Conservation (phyloP, 2,329 filamentous ascomycete genomes). For the Nemania sp. region DNA sequence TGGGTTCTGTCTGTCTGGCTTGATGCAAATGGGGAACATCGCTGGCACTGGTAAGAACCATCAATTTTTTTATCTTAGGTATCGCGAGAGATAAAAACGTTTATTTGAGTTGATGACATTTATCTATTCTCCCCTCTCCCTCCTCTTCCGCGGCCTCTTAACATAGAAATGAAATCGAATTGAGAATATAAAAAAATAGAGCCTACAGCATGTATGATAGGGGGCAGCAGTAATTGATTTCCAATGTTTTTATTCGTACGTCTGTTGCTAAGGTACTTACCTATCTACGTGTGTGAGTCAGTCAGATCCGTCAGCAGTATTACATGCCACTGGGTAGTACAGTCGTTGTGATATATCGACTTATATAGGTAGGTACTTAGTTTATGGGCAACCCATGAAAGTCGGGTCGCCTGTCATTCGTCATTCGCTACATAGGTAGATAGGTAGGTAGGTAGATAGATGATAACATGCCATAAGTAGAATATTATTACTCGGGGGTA, state of each 20-base stretch:
- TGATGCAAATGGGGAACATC: conserved; percentile 3
- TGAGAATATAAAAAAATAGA: background rate
- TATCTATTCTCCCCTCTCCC: too few species aligned
- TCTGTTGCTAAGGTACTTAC: background rate
- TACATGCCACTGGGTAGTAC: too few species aligned
- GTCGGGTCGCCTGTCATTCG: background rate
- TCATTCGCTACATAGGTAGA: background rate
- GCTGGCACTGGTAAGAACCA: background rate
- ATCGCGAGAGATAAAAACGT: background rate
- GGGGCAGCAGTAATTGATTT: too few species aligned
- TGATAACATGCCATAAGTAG: conserved; percentile 32
- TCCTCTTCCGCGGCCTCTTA: background rate
- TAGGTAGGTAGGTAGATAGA: background rate
- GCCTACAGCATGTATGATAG: too few species aligned
- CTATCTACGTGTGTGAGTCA: too few species aligned
- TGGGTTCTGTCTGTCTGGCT: too few species aligned
- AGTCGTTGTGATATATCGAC: background rate
- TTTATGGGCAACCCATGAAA: too few species aligned
- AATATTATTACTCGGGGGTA: conserved; percentile 37
- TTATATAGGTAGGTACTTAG: too few species aligned
- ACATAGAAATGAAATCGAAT: background rate
- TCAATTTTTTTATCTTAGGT: background rate
- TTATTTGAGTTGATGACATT: background rate
- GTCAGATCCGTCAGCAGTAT: background rate
- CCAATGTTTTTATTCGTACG: background rate